Percentiles rank a stretch among this genome's conserved stretches.
Conservation (phyloP, 257 asterid species). For the Nicotiana noctiflora region DNA sequence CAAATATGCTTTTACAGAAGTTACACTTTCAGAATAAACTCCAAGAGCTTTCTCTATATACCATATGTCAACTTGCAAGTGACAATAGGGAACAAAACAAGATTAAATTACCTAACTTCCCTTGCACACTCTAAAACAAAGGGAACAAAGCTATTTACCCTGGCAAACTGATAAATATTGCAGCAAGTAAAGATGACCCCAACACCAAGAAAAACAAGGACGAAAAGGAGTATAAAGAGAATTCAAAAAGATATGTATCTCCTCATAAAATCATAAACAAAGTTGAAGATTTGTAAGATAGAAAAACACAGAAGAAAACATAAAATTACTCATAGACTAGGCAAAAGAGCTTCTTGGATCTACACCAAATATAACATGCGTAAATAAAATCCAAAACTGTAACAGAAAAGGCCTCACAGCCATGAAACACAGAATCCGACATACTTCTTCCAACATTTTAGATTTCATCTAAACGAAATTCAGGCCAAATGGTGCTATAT, state of each 20-base stretch:
- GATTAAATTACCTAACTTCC: neutral
- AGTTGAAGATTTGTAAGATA: neutral
- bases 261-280: neutral
- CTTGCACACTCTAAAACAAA: neutral
- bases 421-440: neutral
- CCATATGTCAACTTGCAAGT: neutral
- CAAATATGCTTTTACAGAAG: neutral
- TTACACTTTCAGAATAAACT: too few species aligned
- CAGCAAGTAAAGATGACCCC: neutral
- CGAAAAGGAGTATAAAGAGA: neutral
- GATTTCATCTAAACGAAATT: constrained; percentile 12
- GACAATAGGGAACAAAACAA: neutral
- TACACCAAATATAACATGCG: constrained; percentile 10
- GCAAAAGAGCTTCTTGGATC: constrained; percentile 16
- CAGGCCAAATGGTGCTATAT: neutral
- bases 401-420: constrained; percentile 17
- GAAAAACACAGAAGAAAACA: neutral
- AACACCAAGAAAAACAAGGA: neutral
- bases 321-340: neutral
- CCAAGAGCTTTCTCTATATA: neutral
- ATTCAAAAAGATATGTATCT: neutral
- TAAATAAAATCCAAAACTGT: constrained; percentile 24
- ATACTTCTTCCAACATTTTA: neutral
- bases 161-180: neutral
- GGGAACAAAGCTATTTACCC: neutral